Evolutionary conservation across 2,329 filamentous ascomycete species (phyloP).

Genomic region (Nemania abortiva): DNA sequence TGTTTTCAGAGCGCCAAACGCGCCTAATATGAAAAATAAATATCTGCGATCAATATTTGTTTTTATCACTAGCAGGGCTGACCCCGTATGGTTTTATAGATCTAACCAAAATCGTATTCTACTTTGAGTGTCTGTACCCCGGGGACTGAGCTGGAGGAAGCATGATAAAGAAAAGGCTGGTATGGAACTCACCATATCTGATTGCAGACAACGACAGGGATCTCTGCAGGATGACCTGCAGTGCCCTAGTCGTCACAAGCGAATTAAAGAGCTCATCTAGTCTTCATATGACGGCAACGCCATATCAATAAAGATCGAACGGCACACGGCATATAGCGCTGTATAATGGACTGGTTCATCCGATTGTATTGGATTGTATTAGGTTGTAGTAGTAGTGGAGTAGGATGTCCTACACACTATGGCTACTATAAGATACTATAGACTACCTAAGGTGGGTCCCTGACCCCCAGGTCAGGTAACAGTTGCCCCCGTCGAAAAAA

Average conservation of each 20-base stretch:
- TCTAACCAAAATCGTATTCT: no score
- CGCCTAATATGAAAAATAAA: conserved; percentile 16
- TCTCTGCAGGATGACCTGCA: conserved; percentile 32
- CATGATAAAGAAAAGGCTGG: background rate
- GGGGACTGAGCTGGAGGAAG: background rate
- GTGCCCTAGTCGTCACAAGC: conserved; percentile 18
- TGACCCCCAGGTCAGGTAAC: no score
- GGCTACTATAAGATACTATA: no score
- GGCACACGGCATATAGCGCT: no score
- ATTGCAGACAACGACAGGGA: conserved; percentile 21
- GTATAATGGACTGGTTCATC: no score
- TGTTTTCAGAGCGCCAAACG: conserved; percentile 30
- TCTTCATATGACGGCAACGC: conserved; percentile 11
- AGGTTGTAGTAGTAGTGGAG: no score
- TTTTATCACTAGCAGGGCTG: background rate
- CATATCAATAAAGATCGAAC: conserved; percentile 9
- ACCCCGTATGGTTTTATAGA: background rate
- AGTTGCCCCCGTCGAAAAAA: no score
- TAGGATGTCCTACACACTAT: no score
- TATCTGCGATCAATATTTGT: background rate
- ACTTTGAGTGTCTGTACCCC: background rate
- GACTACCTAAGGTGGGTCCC: no score
- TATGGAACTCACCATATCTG: conserved; percentile 8
- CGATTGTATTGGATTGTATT: no score
- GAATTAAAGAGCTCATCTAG: conserved; percentile 15